These are phyloP conservation scores for Platismatia glauca DNA, from an alignment of 495 filamentous ascomycete genomes.

Conservation along the genomic window DNA sequence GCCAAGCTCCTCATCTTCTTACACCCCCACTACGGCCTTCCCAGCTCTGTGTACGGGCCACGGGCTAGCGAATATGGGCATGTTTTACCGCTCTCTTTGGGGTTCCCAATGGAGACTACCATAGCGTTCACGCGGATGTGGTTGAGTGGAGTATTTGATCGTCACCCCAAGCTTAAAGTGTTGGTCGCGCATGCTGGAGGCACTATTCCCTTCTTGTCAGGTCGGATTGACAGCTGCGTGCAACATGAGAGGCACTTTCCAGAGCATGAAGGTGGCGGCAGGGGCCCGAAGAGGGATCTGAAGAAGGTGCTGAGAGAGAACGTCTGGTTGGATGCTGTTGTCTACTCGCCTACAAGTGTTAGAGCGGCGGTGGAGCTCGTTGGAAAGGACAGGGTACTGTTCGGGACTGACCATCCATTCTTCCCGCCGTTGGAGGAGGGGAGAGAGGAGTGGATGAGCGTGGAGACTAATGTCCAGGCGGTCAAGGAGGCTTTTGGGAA, in stretches of 20 bases:
- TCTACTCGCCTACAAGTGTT: slow-evolving; percentile 66
- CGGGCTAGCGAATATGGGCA: slow-evolving; percentile 70
- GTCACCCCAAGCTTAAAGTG: slow-evolving; percentile 58
- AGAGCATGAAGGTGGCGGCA: slow-evolving; percentile 37
- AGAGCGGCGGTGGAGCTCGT: slow-evolving; percentile 60
- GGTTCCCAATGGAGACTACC: slow-evolving; percentile 90
- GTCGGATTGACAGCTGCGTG: slow-evolving; percentile 81
- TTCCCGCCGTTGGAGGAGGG: slow-evolving; percentile 67
- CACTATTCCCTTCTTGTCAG: slow-evolving; percentile 81
- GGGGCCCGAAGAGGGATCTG: slow-evolving; percentile 45
- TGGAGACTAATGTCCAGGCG: slow-evolving; percentile 65
- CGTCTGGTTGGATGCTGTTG: slow-evolving; percentile 82
- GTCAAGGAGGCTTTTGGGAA: slow-evolving; percentile 32
- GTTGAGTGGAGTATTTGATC: slow-evolving; percentile 75
- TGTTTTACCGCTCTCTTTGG: slow-evolving; percentile 75
- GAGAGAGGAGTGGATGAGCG: slow-evolving; percentile 69
- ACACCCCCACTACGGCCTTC: slow-evolving; percentile 90
- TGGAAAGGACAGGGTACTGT: slow-evolving; percentile 36
- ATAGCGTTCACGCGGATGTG: slow-evolving; percentile 86
- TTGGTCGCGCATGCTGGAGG: slow-evolving; percentile 84
- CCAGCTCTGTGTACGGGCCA: slow-evolving; percentile 64
- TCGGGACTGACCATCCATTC: slow-evolving; percentile 69
- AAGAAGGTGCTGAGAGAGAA: slow-evolving; percentile 83
- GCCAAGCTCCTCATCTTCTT: slow-evolving; percentile 63
- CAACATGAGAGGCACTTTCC: slow-evolving; percentile 67